A percentile compares a stretch with the other conserved stretches of the same genome.
These are phyloP conservation scores for Mycosphaerella arachidis DNA, from an alignment of 2,329 filamentous ascomycete species.

Conservation along the genomic window DNA sequence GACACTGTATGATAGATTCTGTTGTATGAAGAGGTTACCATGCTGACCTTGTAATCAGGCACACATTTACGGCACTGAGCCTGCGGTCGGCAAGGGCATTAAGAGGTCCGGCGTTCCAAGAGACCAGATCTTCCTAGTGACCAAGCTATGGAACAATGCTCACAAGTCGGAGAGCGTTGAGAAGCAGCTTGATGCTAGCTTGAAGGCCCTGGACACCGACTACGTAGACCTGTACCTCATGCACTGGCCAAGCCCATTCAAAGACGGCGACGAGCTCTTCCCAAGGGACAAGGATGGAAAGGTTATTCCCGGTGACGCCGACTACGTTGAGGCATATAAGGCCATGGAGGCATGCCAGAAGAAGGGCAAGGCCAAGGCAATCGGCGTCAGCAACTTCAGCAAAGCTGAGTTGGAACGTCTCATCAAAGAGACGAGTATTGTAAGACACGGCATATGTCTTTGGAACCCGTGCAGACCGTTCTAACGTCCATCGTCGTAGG, in stretches of 20 bases:
- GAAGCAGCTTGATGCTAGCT: constrained; percentile 54
- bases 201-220: constrained; percentile 59
- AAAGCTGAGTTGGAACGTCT: constrained; percentile 46
- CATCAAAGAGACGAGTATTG: constrained; percentile 41
- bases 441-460: constrained; percentile 4
- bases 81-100: constrained; percentile 61
- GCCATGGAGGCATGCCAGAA: constrained; percentile 36
- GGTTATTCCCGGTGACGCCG: constrained; percentile 40
- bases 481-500: constrained; percentile 9
- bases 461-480: neutral
- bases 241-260: constrained; percentile 59
- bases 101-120: constrained; percentile 60
- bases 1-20: constrained; percentile 36
- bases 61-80: constrained; percentile 52
- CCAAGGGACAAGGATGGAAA: constrained; percentile 45
- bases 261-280: constrained; percentile 44
- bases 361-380: constrained; percentile 43
- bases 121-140: constrained; percentile 61
- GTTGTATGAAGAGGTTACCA: neutral
- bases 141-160: constrained; percentile 64
- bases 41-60: constrained; percentile 10
- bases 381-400: constrained; percentile 52
- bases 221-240: constrained; percentile 69
- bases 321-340: constrained; percentile 51
- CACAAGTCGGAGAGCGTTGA: constrained; percentile 60